Conservation (phyloP, 768 basidiomycete genomes). For the Scleroderma bovista region DNA sequence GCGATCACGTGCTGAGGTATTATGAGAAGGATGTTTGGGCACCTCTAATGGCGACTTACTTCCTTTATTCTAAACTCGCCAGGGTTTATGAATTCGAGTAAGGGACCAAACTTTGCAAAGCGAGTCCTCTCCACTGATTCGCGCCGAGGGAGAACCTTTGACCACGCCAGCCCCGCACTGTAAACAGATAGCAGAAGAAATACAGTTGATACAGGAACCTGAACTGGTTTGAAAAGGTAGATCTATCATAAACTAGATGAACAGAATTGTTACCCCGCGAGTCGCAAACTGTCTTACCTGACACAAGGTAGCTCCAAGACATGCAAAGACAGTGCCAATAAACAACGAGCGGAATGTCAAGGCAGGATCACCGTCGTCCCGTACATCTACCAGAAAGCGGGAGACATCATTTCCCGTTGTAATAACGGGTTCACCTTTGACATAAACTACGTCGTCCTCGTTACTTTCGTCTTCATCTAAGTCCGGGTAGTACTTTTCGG, state of each 20-base stretch:
- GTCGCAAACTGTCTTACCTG: constrained; percentile 33
- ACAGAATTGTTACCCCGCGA: neutral
- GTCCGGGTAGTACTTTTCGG: neutral
- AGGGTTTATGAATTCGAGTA: constrained; percentile 50
- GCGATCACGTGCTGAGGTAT: constrained; percentile 49
- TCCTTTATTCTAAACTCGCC: constrained; percentile 56
- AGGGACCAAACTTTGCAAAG: constrained; percentile 34
- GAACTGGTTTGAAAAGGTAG: constrained; percentile 54
- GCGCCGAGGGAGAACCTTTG: constrained; percentile 38
- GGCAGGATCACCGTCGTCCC: constrained; percentile 53
- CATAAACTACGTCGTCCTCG: neutral
- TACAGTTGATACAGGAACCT: constrained; percentile 47
- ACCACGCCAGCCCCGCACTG: constrained; percentile 46
- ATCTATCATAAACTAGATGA: constrained; percentile 32
- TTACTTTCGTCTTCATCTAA: neutral
- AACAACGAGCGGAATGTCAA: constrained; percentile 52
- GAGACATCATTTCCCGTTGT: constrained; percentile 44
- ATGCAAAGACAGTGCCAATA: constrained; percentile 51
- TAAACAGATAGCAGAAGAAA: constrained; percentile 54
- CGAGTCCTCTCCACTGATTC: constrained; percentile 41
- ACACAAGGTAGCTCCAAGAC: constrained; percentile 50
- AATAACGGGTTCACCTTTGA: constrained; percentile 5
- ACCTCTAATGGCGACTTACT: constrained; percentile 26
- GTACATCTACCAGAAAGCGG: constrained; percentile 45
- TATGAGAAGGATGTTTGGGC: neutral